Evolutionary conservation across 805 yeast species (phyloP).

Genomic region (Pichia heedii): DNA sequence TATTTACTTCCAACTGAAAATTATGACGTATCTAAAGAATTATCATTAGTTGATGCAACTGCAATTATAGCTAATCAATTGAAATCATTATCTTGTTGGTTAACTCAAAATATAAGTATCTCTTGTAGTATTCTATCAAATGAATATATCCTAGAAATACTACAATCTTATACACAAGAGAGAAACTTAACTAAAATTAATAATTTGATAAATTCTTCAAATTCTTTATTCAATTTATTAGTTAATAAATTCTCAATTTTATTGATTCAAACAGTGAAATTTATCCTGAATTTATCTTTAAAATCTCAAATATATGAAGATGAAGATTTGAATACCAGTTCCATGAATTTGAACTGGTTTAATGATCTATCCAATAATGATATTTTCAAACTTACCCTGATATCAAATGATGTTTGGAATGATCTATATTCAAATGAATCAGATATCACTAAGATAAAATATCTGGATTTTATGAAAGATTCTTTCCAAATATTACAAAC

Average conservation of each 20-base stretch:
- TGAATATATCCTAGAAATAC: slow-evolving; percentile 38
- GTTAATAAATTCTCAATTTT: slow-evolving; percentile 45
- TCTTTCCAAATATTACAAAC: slow-evolving; percentile 5
- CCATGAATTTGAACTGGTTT: slow-evolving; percentile 44
- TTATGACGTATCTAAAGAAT: slow-evolving; percentile 35
- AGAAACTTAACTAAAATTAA: neutral
- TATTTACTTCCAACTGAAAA: slow-evolving; percentile 45
- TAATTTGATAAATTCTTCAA: neutral
- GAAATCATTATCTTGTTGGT: slow-evolving; percentile 59
- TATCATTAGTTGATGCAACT: slow-evolving; percentile 34
- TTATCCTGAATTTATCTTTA: slow-evolving; percentile 36
- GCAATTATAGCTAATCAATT: slow-evolving; percentile 44
- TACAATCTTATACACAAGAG: slow-evolving; percentile 3
- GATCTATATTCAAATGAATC: neutral
- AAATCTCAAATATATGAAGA: slow-evolving; percentile 62
- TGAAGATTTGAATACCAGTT: slow-evolving; percentile 62
- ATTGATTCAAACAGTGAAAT: slow-evolving; percentile 43
- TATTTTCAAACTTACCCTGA: neutral
- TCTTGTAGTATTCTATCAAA: slow-evolving; percentile 75
- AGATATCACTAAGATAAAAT: neutral
- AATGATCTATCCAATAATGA: slow-evolving; percentile 7
- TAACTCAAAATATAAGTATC: slow-evolving; percentile 54
- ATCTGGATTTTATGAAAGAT: slow-evolving; percentile 2
- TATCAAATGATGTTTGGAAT: slow-evolving; percentile 3
- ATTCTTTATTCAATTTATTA: slow-evolving; percentile 31